Conservation (phyloP, 306 rosid genomes). For the Cucumis melo region DNA sequence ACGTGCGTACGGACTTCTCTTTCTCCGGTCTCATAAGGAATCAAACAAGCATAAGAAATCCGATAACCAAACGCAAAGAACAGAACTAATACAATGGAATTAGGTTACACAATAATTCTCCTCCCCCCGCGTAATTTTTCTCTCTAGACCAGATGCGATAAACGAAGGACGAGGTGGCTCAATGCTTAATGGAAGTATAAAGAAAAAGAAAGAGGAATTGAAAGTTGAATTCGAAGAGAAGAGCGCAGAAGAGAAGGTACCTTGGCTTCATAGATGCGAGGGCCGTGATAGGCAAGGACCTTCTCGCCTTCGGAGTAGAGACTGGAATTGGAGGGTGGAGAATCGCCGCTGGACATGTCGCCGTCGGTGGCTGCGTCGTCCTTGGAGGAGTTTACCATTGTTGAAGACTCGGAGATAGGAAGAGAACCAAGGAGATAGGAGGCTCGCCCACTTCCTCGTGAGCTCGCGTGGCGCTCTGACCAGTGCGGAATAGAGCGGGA, state of each 20-base stretch:
- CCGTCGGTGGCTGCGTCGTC: constrained; percentile 56
- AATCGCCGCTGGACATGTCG: constrained; percentile 54
- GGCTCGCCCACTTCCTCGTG: neutral
- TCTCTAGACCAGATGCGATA: neutral
- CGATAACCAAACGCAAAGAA: neutral
- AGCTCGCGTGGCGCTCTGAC: constrained; percentile 4
- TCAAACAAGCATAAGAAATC: neutral
- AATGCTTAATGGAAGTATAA: neutral
- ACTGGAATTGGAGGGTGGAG: constrained; percentile 35
- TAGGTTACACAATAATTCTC: neutral
- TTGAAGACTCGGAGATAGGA: neutral
- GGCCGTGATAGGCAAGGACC: constrained; percentile 84
- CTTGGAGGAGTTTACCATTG: constrained; percentile 66
- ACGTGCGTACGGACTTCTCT: neutral
- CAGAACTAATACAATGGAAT: neutral
- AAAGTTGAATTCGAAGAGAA: neutral
- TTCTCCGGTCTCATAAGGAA: neutral
- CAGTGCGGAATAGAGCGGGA: constrained; percentile 10
- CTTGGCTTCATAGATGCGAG: constrained; percentile 96
- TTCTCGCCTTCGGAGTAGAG: constrained; percentile 63
- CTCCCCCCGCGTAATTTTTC: neutral
- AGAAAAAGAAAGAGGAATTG: neutral
- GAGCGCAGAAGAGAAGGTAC: constrained; percentile 11
- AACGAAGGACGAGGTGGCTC: neutral
- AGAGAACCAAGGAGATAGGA: neutral